Base-by-base conservation (phyloP, 208 protist genomes). In the Phytomonas serpens region DNA sequence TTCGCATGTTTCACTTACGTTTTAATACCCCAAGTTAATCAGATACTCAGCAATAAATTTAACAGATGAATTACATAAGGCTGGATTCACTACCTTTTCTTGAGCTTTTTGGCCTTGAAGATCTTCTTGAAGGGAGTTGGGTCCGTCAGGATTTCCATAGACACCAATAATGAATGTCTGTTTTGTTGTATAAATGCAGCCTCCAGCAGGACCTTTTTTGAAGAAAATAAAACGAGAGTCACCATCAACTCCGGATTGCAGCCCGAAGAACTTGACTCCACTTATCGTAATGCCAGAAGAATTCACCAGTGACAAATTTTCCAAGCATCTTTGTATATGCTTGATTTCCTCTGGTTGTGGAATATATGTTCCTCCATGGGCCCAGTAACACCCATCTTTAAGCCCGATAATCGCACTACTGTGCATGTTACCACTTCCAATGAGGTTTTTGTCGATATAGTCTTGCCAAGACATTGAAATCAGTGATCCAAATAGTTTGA, bases 31-130 rank as follows among this genome's bases (percentile, higher is more conserved):
- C 29, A 95, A 79, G 61, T 81, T 89, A 68, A 92, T 88, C 30
- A 95, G 85, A 79, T 95, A 95, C n/a, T 93, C 83, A 10, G 86
- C 90, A 61, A 95, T 90, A 72, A 80, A 78, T 74, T 95, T 93
- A 64, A 95, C 90, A 5, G 90, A 84, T 16, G 84, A 71, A 71
- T 95, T 93, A 80, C 90, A 95, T 71, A 93, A 86, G 0, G 88
- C 88, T 11, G 90, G 90, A 71, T 95, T 95, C 31, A 93, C 90
- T 6, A 74, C 70, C n/a, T 77, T 82, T 13, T 79, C 76, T 61
- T 80, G 69, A 7, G 65, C n/a, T 57, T 79, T 79, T 63, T 82
- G 79, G 38, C 74, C 70, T 23, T 83, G 34, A 29, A 93, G 79
- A 64, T 87, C 82, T 72, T 89, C 71, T 61, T 83, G 64, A 16